A percentile compares a stretch with the other conserved stretches of the same genome.
Conservation (phyloP, 2,329 filamentous ascomycete genomes). For the Fusarium liriodendri region DNA sequence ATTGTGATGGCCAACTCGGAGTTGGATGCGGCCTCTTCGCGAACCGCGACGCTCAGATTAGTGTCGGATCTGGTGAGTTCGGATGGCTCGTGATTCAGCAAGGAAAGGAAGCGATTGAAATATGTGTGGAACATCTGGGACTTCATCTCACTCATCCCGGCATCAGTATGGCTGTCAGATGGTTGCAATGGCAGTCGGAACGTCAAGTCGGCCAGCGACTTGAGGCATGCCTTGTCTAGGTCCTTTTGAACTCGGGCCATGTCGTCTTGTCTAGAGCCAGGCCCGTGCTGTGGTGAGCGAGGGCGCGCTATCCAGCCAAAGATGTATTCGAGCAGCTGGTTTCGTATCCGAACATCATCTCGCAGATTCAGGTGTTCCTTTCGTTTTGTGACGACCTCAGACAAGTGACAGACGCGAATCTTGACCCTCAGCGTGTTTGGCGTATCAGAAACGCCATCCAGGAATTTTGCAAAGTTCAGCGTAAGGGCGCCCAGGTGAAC, state of each 20-base stretch:
- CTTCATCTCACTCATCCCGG: constrained; percentile 74
- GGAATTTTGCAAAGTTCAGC: constrained; percentile 74
- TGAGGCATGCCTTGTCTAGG: constrained; percentile 73
- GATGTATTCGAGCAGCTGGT: constrained; percentile 75
- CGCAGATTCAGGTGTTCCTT: constrained; percentile 76
- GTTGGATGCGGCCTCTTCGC: constrained; percentile 66
- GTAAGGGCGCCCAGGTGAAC: constrained; percentile 73
- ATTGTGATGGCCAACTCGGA: constrained; percentile 75
- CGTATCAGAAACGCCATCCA: constrained; percentile 68
- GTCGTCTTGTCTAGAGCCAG: constrained; percentile 66
- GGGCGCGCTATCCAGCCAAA: constrained; percentile 76
- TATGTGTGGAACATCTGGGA: constrained; percentile 79
- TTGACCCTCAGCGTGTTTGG: constrained; percentile 70
- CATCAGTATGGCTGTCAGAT: constrained; percentile 73
- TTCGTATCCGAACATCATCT: constrained; percentile 75
- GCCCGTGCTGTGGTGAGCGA: constrained; percentile 59
- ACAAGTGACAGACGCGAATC: constrained; percentile 76
- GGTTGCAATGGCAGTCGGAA: constrained; percentile 75
- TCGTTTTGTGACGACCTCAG: constrained; percentile 71
- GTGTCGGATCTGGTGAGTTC: constrained; percentile 51
- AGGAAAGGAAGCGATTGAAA: constrained; percentile 75
- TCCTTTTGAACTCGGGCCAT: constrained; percentile 69
- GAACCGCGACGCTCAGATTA: constrained; percentile 49
- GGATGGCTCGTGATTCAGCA: constrained; percentile 68
- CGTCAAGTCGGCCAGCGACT: constrained; percentile 73